These are phyloP conservation scores for Cladosporium halotolerans DNA, from an alignment of 2,329 filamentous ascomycete genomes.

Conservation along the genomic window DNA sequence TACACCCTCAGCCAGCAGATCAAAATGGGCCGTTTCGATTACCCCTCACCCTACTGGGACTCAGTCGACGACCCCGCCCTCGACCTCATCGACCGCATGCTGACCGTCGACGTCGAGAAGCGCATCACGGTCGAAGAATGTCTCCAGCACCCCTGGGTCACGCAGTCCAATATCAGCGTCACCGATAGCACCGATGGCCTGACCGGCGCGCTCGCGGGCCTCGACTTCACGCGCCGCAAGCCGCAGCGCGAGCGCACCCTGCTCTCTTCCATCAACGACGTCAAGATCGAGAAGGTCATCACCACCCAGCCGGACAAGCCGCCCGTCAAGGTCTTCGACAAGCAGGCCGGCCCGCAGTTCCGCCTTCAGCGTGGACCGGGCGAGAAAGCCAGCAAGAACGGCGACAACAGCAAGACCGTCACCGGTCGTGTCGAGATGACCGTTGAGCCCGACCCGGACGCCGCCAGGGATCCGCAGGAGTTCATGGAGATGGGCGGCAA, in stretches of 20 bases:
- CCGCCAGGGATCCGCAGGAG: slow-evolving; percentile 61
- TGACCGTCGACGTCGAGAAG: slow-evolving; percentile 76
- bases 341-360: slow-evolving; percentile 53
- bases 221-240: slow-evolving; percentile 81
- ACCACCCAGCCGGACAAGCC: slow-evolving; percentile 49
- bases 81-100: slow-evolving; percentile 90
- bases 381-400: slow-evolving; percentile 13
- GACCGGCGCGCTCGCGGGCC: slow-evolving; percentile 72
- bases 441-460: slow-evolving; percentile 61
- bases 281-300: slow-evolving; percentile 56
- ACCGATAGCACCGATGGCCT: slow-evolving; percentile 89
- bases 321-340: slow-evolving; percentile 67
- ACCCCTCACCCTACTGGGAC: slow-evolving; percentile 95
- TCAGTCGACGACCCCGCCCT: slow-evolving; percentile 78
- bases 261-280: slow-evolving; percentile 72
- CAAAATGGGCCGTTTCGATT: slow-evolving; percentile 81
- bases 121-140: slow-evolving; percentile 88
- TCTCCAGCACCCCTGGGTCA: slow-evolving; percentile 85
- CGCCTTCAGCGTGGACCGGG: neutral
- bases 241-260: slow-evolving; percentile 76
- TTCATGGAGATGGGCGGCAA: slow-evolving; percentile 82
- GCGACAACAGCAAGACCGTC: slow-evolving; percentile 10
- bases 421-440: slow-evolving; percentile 32
- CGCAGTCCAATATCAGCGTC: slow-evolving; percentile 29
- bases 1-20: slow-evolving; percentile 86